phyloP scores from a whole-genome alignment of 495 filamentous ascomycete genomes.

The Hyaloscypha bicolor region DNA sequence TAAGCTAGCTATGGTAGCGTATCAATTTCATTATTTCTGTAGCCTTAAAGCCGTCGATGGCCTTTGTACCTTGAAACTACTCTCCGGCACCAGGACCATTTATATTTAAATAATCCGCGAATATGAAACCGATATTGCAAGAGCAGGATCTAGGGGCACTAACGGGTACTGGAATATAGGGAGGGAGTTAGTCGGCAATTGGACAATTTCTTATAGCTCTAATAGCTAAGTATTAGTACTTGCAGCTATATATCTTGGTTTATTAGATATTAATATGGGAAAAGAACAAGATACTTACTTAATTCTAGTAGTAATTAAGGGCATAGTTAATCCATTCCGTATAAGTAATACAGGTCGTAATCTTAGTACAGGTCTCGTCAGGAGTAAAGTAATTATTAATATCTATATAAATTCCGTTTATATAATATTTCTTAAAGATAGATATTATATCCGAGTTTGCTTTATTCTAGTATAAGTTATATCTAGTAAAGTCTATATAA shows the following conservation, averaged over 20 bases:
- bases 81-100: not conserved
- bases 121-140: constrained; percentile 6
- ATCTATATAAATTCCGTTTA: not conserved
- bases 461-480: not conserved
- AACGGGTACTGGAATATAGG: not conserved
- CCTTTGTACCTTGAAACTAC: not conserved
- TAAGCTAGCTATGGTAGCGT: too few species aligned
- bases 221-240: constrained; percentile 1
- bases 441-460: not conserved
- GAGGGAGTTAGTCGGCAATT: not conserved
- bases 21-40: too few species aligned
- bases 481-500: not conserved
- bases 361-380: not conserved
- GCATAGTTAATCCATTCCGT: constrained; percentile 1
- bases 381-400: not conserved
- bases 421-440: not conserved
- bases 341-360: not conserved
- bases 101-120: not conserved
- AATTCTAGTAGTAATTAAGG: not conserved
- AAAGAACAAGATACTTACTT: not conserved
- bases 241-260: constrained; percentile 2
- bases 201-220: constrained; percentile 1
- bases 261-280: not conserved
- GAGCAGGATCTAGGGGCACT: not conserved
- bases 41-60: not conserved